Conservation (phyloP, 805 yeast genomes). For the Priceomyces castillae region DNA sequence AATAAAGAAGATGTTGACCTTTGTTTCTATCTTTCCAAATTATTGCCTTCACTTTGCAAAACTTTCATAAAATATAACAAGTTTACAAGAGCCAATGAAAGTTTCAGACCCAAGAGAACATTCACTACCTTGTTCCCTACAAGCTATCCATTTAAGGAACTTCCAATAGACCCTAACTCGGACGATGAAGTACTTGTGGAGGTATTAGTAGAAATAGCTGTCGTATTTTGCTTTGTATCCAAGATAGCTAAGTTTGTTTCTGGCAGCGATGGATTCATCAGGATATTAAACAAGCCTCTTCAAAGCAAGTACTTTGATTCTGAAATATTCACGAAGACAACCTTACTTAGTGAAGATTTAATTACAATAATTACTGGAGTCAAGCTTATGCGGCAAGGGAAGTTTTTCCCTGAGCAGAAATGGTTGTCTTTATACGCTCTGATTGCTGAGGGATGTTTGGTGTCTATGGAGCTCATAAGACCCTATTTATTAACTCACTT, state of each 20-base stretch:
- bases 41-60: constrained; percentile 52
- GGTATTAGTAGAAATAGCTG: constrained; percentile 63
- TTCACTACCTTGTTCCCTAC: constrained; percentile 71
- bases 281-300: constrained; percentile 33
- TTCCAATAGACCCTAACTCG: constrained; percentile 71
- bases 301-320: constrained; percentile 40
- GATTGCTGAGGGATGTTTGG: constrained; percentile 53
- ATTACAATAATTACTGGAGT: constrained; percentile 46
- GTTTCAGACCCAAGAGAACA: constrained; percentile 57
- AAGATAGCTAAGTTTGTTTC: constrained; percentile 46
- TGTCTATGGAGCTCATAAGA: constrained; percentile 51
- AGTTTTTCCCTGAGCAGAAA: constrained; percentile 61
- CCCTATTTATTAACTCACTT: constrained; percentile 48
- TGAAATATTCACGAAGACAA: constrained; percentile 38
- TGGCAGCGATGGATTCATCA: constrained; percentile 41
- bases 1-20: constrained; percentile 34
- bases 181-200: constrained; percentile 70
- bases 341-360: constrained; percentile 34
- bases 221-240: constrained; percentile 55
- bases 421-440: constrained; percentile 72
- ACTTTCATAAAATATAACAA: constrained; percentile 53
- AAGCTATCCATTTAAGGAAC: constrained; percentile 58
- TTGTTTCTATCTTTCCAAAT: constrained; percentile 48
- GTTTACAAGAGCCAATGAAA: constrained; percentile 44
- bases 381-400: constrained; percentile 50